Percentiles rank a stretch among this genome's conserved stretches.
Conservation (phyloP, 2,329 filamentous ascomycete genomes). For the Fusarium newnesense region DNA sequence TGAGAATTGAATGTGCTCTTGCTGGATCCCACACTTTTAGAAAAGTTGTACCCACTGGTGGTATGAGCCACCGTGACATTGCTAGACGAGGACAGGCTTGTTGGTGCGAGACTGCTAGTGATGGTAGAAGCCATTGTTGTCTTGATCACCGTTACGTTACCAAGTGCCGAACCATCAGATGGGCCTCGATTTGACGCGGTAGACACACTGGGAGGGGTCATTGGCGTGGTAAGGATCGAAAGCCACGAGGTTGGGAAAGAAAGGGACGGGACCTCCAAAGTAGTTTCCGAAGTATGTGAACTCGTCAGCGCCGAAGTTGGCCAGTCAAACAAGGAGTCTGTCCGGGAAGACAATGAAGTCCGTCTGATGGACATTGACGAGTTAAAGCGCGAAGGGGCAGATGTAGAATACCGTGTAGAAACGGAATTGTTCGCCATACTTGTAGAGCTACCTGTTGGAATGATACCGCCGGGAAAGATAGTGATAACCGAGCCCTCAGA, state of each 20-base stretch:
- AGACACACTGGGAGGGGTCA: conserved; percentile 15
- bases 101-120: conserved; percentile 16
- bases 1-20: background rate
- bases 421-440: conserved; percentile 2
- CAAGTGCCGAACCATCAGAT: background rate
- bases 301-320: conserved; percentile 25
- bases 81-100: background rate
- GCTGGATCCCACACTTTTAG: conserved; percentile 1
- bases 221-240: conserved; percentile 18
- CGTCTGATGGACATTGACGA: conserved; percentile 1
- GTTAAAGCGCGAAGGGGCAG: conserved; percentile 2
- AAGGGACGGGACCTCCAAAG: background rate
- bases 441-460: conserved; percentile 13
- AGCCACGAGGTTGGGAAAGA: conserved; percentile 10
- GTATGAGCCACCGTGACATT: conserved; percentile 17
- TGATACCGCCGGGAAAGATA: conserved; percentile 23
- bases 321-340: conserved; percentile 24
- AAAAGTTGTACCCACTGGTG: conserved; percentile 25
- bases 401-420: conserved; percentile 10
- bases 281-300: background rate
- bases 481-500: conserved; percentile 30
- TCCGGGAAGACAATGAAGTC: background rate
- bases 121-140: conserved; percentile 29
- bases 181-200: background rate
- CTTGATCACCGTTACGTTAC: conserved; percentile 8